Conservation (phyloP, 805 yeast genomes). For the Cyberlindnera mycetangii region DNA sequence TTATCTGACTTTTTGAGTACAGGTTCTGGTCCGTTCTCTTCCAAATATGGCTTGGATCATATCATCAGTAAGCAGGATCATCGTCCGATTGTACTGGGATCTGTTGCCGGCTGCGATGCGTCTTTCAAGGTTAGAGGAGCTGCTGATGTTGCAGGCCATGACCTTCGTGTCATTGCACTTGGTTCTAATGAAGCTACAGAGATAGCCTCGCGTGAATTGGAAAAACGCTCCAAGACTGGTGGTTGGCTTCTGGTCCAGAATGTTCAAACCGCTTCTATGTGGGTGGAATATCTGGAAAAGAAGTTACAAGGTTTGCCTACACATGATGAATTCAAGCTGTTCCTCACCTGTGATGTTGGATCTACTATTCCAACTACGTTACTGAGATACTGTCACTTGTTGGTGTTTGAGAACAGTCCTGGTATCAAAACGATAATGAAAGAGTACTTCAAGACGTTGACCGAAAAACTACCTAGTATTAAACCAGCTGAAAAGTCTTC, state of each 20-base stretch:
- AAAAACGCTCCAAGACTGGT: slow-evolving; percentile 44
- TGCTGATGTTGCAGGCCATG: slow-evolving; percentile 32
- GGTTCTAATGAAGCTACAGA: slow-evolving; percentile 69
- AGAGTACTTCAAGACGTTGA: slow-evolving; percentile 19
- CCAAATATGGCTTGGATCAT: slow-evolving; percentile 33
- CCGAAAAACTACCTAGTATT: slow-evolving; percentile 16
- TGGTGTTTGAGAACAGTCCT: slow-evolving; percentile 60
- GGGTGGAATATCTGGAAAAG: slow-evolving; percentile 58
- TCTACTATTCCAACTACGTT: slow-evolving; percentile 52
- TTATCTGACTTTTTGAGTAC: slow-evolving; percentile 28
- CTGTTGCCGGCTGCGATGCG: slow-evolving; percentile 67
- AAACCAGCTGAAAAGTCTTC: slow-evolving; percentile 40
- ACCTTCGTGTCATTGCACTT: slow-evolving; percentile 53
- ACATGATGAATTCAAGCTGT: slow-evolving; percentile 45
- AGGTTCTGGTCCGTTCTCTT: slow-evolving; percentile 31
- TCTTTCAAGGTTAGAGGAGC: slow-evolving; percentile 47
- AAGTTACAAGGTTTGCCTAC: slow-evolving; percentile 33
- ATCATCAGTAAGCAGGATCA: slow-evolving; percentile 22
- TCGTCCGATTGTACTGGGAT: slow-evolving; percentile 50
- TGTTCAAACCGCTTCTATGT: slow-evolving; percentile 63
- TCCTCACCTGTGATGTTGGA: slow-evolving; percentile 60
- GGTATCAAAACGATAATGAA: slow-evolving; percentile 51
- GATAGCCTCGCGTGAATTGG: slow-evolving; percentile 54
- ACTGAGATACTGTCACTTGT: slow-evolving; percentile 49
- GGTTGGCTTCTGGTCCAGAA: slow-evolving; percentile 80